Evolutionary conservation across 1,139 yeast species (phyloP).

Genomic region (Scheffersomyces cryptocercus): DNA sequence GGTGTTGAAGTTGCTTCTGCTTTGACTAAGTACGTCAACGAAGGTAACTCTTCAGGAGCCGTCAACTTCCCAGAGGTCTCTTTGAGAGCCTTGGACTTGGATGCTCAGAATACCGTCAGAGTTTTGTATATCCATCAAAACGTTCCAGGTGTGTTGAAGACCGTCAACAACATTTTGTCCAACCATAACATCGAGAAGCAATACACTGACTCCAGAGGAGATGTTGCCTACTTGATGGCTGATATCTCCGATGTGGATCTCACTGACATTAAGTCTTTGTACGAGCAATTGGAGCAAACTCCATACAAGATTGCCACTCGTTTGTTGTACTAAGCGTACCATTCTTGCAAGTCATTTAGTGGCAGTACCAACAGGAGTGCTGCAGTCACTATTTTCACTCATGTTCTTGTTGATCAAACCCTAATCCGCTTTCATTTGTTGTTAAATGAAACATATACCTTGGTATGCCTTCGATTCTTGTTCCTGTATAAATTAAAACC

Average conservation of each 20-base stretch:
- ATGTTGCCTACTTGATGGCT: slow-evolving; percentile 96
- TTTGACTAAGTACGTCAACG: slow-evolving; percentile 87
- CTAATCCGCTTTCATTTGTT: too few species aligned
- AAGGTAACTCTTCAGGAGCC: slow-evolving; percentile 94
- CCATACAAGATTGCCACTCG: slow-evolving; percentile 92
- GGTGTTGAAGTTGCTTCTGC: slow-evolving; percentile 94
- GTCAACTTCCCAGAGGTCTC: slow-evolving; percentile 99
- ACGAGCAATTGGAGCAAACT: slow-evolving; percentile 86
- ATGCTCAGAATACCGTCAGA: slow-evolving; percentile 86
- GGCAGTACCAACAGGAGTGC: neutral
- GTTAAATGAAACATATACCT: too few species aligned
- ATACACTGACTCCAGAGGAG: slow-evolving; percentile 94
- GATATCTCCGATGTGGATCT: slow-evolving; percentile 87
- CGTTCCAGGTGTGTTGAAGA: slow-evolving; percentile 98
- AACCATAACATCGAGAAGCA: slow-evolving; percentile 97
- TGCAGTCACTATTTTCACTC: too few species aligned
- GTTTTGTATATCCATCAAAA: slow-evolving; percentile 95
- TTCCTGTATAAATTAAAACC: too few species aligned
- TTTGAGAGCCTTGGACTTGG: slow-evolving; percentile 84
- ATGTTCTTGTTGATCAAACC: too few species aligned
- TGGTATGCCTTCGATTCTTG: too few species aligned
- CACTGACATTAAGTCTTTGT: slow-evolving; percentile 79
- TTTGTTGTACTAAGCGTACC: slow-evolving; percentile 62
- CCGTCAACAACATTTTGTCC: slow-evolving; percentile 93
- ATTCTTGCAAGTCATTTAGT: neutral